Evolutionary conservation across 345 rosid species (phyloP).

Genomic region (Acer negundo): DNA sequence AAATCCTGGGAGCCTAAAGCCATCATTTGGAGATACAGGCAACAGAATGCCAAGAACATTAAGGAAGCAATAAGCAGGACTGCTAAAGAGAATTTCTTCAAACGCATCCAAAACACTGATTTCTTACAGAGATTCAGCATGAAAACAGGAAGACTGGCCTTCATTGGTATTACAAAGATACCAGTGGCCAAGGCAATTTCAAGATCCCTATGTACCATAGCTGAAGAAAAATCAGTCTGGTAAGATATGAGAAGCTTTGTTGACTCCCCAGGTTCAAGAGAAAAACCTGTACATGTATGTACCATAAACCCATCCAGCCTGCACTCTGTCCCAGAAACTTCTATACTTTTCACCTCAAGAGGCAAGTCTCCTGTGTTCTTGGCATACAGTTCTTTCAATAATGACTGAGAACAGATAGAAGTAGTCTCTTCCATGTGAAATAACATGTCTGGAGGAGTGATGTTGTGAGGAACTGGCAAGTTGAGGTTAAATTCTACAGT

Average conservation of each 20-base stretch:
- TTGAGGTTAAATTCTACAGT: slow-evolving; percentile 56
- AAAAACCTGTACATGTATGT: slow-evolving; percentile 53
- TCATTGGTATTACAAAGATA: slow-evolving; percentile 65
- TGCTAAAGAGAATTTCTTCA: slow-evolving; percentile 51
- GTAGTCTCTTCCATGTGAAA: slow-evolving; percentile 38
- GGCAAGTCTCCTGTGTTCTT: slow-evolving; percentile 68
- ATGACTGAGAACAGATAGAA: slow-evolving; percentile 48
- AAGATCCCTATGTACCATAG: slow-evolving; percentile 52
- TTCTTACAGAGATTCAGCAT: slow-evolving; percentile 63
- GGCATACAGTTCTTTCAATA: slow-evolving; percentile 60
- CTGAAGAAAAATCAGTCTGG: slow-evolving; percentile 50
- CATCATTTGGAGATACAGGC: slow-evolving; percentile 37
- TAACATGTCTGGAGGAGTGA: slow-evolving; percentile 37
- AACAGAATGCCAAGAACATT: slow-evolving; percentile 48
- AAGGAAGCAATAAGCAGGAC: slow-evolving; percentile 47
- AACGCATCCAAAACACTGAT: slow-evolving; percentile 55
- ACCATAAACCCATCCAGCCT: slow-evolving; percentile 58
- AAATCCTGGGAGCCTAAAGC: slow-evolving; percentile 37
- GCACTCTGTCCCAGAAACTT: slow-evolving; percentile 57
- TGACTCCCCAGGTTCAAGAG: slow-evolving; percentile 67
- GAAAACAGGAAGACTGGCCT: slow-evolving; percentile 59
- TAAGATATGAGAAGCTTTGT: slow-evolving; percentile 58
- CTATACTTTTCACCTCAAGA: slow-evolving; percentile 54
- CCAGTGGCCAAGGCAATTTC: slow-evolving; percentile 60
- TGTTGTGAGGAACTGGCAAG: slow-evolving; percentile 38